Conservation (phyloP, 116 monocot species). For the Dioscorea cayenensis region DNA sequence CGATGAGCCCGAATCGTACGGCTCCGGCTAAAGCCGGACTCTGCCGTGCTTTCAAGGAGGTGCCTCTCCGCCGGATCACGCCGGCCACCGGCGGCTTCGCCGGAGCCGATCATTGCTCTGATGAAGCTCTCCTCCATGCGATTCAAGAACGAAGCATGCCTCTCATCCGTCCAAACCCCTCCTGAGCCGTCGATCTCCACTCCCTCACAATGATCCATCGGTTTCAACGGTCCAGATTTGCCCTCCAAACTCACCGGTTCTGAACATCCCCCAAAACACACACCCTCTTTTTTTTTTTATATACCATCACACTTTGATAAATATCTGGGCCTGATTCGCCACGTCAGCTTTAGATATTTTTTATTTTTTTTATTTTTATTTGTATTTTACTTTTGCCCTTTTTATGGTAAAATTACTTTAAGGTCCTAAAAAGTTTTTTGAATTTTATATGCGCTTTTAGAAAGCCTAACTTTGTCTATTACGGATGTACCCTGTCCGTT, state of each 20-base stretch:
- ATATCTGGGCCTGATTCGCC: background rate
- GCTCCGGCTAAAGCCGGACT: too few species aligned
- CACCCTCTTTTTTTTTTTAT: background rate
- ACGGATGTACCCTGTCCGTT: too few species aligned
- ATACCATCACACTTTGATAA: background rate
- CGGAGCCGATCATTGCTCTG: background rate
- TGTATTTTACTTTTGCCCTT: too few species aligned
- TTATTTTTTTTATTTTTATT: background rate
- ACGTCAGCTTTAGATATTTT: background rate
- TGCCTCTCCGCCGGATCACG: too few species aligned
- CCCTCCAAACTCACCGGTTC: background rate
- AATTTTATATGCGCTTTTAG: too few species aligned
- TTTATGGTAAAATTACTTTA: too few species aligned
- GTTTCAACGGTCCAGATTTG: background rate
- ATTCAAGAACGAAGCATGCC: constrained; percentile 3
- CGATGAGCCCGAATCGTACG: too few species aligned
- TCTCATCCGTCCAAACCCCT: constrained; percentile 5
- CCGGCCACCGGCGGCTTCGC: background rate
- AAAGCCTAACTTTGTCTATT: too few species aligned
- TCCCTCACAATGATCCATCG: background rate
- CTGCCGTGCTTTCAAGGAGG: too few species aligned
- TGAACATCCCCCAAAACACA: background rate
- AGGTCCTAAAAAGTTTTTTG: too few species aligned
- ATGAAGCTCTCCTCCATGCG: constrained; percentile 1
- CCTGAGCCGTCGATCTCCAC: background rate